A percentile compares a stretch with the other conserved stretches of the same genome.
These are phyloP conservation scores for Sporodiniella umbellata DNA, from an alignment of 371 early-diverging fungal genomes.

Conservation along the genomic window DNA sequence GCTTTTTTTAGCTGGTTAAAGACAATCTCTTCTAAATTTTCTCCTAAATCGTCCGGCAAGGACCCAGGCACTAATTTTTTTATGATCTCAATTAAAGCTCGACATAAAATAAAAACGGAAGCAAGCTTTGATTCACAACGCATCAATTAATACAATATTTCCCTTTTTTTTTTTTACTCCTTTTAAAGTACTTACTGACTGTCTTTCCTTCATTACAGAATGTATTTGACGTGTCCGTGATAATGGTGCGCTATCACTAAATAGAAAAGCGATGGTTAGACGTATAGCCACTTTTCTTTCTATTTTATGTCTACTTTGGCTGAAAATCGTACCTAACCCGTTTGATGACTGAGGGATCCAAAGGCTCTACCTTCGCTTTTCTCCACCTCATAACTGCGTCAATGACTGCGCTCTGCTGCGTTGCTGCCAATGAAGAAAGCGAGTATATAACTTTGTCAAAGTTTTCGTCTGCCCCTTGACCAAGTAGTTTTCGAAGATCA, in stretches of 20 bases:
- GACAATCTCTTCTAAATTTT: slow-evolving; percentile 87
- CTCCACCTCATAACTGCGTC: slow-evolving; percentile 92
- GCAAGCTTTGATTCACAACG: slow-evolving; percentile 68
- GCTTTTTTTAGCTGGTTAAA: slow-evolving; percentile 85
- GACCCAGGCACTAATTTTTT: slow-evolving; percentile 67
- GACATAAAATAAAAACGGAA: slow-evolving; percentile 86
- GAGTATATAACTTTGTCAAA: slow-evolving; percentile 83
- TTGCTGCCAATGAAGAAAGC: slow-evolving; percentile 78
- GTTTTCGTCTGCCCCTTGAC: slow-evolving; percentile 68
- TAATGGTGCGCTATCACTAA: slow-evolving; percentile 43
- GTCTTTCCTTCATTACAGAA: slow-evolving; percentile 45
- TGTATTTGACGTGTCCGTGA: slow-evolving; percentile 38
- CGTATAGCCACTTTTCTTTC: background rate
- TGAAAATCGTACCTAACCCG: slow-evolving; percentile 38
- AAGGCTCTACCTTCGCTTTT: slow-evolving; percentile 69
- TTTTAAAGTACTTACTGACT: slow-evolving; percentile 35
- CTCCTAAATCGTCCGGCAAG: slow-evolving; percentile 82
- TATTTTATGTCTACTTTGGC: slow-evolving; percentile 9
- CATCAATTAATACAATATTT: background rate
- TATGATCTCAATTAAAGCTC: slow-evolving; percentile 84
- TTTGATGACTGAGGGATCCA: slow-evolving; percentile 42
- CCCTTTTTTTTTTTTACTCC: background rate
- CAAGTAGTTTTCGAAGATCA: slow-evolving; percentile 62
- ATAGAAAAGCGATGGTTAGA: background rate
- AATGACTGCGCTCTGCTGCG: slow-evolving; percentile 84